Conservation (phyloP, 192 early-diverging fungal species). For the Oehlia diaphana region DNA sequence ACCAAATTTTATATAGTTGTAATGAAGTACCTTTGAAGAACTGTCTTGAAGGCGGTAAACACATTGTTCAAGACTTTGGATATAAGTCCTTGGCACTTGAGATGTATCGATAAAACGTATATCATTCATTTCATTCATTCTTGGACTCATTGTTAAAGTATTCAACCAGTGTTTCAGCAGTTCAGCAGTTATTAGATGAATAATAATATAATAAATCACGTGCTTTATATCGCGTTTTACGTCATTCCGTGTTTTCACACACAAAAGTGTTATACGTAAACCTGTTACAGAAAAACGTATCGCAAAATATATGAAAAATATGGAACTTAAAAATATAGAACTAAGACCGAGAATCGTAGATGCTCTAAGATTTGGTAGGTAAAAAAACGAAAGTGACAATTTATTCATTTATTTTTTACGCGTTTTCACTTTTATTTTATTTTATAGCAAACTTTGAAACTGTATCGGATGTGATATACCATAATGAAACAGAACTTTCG, state of each 20-base stretch:
- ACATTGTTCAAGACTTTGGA: constrained; percentile 12
- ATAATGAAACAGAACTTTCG: not conserved
- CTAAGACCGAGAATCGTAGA: constrained; percentile 19
- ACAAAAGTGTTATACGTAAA: too few relatives aligned
- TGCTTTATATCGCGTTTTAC: not conserved
- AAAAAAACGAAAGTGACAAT: too few relatives aligned
- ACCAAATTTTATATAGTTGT: not conserved
- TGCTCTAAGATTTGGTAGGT: constrained; percentile 4
- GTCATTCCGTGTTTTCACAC: not conserved
- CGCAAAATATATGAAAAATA: not conserved
- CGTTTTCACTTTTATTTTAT: not conserved
- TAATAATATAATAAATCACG: not conserved
- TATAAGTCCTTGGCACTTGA: constrained; percentile 3
- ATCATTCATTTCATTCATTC: not conserved
- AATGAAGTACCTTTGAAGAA: not conserved
- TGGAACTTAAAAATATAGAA: constrained; percentile 11
- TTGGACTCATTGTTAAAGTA: not conserved
- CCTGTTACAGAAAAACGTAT: too few relatives aligned
- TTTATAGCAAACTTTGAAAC: constrained; percentile 24
- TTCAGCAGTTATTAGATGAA: too few relatives aligned
- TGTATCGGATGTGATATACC: constrained; percentile 1
- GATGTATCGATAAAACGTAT: not conserved
- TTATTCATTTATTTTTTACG: not conserved
- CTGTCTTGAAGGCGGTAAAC: constrained; percentile 11
- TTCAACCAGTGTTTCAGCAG: too few relatives aligned